A percentile compares a stretch with the other conserved stretches of the same genome.
Evolutionary conservation across 768 basidiomycete genomes (phyloP).

Genomic region (Boletus speciosus): DNA sequence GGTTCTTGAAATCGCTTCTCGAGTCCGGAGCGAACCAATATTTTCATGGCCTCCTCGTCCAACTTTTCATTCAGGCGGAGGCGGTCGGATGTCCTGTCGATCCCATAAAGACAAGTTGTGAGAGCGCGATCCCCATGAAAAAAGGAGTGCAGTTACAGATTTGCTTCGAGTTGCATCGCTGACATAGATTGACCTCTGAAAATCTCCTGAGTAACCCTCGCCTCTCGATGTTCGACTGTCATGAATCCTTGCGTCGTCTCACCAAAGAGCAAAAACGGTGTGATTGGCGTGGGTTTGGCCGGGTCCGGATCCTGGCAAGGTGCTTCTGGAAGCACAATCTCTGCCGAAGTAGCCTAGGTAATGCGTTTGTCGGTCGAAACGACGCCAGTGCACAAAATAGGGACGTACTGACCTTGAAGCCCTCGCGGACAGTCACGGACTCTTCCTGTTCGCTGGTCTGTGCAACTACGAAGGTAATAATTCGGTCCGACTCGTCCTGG

Average conservation of each 20-base stretch:
- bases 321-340: slow-evolving; percentile 9
- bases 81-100: slow-evolving; percentile 19
- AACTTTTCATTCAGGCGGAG: slow-evolving; percentile 25
- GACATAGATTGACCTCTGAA: neutral
- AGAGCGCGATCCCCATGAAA: neutral
- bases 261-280: slow-evolving; percentile 35
- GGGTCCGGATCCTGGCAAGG: slow-evolving; percentile 3
- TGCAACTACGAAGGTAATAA: slow-evolving; percentile 52
- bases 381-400: neutral
- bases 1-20: slow-evolving; percentile 20
- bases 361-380: neutral
- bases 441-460: slow-evolving; percentile 58
- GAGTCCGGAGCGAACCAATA: slow-evolving; percentile 31
- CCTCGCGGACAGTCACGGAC: slow-evolving; percentile 38
- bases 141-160: slow-evolving; percentile 17
- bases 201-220: neutral
- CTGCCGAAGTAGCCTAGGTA: slow-evolving; percentile 9
- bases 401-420: slow-evolving; percentile 41
- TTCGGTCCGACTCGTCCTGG: slow-evolving; percentile 42
- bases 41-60: slow-evolving; percentile 22
- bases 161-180: slow-evolving; percentile 10
- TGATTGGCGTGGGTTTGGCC: slow-evolving; percentile 3
- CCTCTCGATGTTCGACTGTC: slow-evolving; percentile 26
- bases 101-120: neutral
- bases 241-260: slow-evolving; percentile 43